phyloP scores from a whole-genome alignment of 2,329 filamentous ascomycete species.

The Tricladium varicosporioides region DNA sequence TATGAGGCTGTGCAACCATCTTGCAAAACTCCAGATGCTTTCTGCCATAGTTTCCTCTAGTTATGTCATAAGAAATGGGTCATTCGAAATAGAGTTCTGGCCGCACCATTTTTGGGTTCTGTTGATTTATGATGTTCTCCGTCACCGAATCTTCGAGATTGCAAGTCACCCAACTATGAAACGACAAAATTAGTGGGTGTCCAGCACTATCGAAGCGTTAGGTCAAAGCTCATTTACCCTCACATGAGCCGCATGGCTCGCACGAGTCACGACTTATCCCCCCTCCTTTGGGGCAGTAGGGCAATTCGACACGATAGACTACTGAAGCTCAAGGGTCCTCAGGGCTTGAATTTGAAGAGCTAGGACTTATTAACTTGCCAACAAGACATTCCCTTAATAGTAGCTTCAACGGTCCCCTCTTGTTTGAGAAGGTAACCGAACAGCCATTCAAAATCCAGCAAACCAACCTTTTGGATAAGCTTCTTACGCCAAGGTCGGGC shows the following conservation, averaged over 20 bases:
- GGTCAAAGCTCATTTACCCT: not conserved
- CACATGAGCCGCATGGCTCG: conserved; percentile 7
- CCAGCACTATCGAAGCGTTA: not conserved
- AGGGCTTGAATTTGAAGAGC: conserved; percentile 5
- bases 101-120: conserved; percentile 15
- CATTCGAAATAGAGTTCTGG: conserved; percentile 1
- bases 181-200: no score
- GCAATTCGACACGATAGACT: not conserved
- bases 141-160: no score
- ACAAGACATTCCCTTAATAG: conserved; percentile 11
- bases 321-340: not conserved
- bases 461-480: conserved; percentile 14
- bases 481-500: conserved; percentile 24
- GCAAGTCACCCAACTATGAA: no score
- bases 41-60: not conserved
- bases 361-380: not conserved
- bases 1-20: conserved; percentile 8
- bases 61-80: not conserved
- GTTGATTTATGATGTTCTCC: conserved; percentile 1
- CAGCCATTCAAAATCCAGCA: conserved; percentile 15
- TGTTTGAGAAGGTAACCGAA: conserved; percentile 11
- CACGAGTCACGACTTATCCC: not conserved
- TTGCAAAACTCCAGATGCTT: not conserved
- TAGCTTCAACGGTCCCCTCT: conserved; percentile 1
- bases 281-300: not conserved